Base-by-base conservation (phyloP, 371 early-diverging fungal species). In the Mortierella sp. region DNA sequence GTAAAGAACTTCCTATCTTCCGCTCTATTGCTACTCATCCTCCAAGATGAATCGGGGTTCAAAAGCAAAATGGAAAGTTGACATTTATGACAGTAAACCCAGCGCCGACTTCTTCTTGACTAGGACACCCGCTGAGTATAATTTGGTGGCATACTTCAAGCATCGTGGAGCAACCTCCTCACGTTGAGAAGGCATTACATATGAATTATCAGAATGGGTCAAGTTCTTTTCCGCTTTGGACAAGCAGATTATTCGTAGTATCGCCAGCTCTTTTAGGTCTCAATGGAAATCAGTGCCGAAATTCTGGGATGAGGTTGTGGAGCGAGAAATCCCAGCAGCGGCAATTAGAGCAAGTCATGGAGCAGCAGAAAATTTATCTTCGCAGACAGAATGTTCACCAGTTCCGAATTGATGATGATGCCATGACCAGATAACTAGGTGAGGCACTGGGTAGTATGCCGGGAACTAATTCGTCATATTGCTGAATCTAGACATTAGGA, bases 161-260 rank as follows among this genome's bases (percentile, higher is more conserved):
- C 55, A 62, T 62, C 55, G 44, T 51, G 64, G 57, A 47, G 57
- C 57, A 25, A 64, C 63, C n/a, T 63, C 64, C 48, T 64, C 64
- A 19, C 43, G 21, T 64, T 57, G 46, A 45, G 28, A 57, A 46
- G 16, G 56, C 23, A 55, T 56, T 18, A 26, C 64, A 25, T 23
- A 45, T 44, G 44, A 44, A 25, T 29, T 53, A 44, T 47, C 47
- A 53, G 64, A 64, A 47, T 62, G 63, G 64, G 25, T 57, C 64
- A 23, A 46, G 57, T 25, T 7, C 63, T 64, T 64, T 64, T 55
- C 57, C 16, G 47, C 57, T 28, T 64, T 46, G 53, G 63, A 62
- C 44, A 53, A 53, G 55, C 55, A 64, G 57, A 29, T 56, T 64
- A 26, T 25, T 64, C 47, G 47, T n/a, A 47, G 56, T 23, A 28